phyloP scores from a whole-genome alignment of 2,329 filamentous ascomycete species.

The Fusarium redolens region DNA sequence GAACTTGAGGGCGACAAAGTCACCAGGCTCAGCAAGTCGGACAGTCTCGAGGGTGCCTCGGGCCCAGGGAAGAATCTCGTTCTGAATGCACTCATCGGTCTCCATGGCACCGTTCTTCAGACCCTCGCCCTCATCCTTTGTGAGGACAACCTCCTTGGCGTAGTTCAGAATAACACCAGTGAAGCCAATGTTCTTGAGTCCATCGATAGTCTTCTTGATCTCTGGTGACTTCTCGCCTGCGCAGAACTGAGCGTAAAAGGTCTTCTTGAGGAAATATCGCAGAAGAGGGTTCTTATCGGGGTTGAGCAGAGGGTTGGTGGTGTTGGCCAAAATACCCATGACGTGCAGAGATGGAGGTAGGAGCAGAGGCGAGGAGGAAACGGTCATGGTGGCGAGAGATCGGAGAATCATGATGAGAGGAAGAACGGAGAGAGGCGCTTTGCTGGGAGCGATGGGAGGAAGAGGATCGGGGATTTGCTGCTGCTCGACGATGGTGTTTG shows the following conservation, averaged over 20 bases:
- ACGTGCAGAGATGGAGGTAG: constrained; percentile 75
- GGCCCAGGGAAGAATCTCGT: constrained; percentile 77
- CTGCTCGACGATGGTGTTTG: constrained; percentile 50
- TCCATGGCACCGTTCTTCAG: constrained; percentile 60
- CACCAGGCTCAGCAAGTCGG: constrained; percentile 69
- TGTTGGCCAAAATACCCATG: constrained; percentile 77
- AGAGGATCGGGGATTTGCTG: constrained; percentile 48
- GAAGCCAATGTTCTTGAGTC: constrained; percentile 80
- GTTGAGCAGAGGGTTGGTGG: constrained; percentile 73
- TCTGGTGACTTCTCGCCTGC: constrained; percentile 80
- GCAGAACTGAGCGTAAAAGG: constrained; percentile 93
- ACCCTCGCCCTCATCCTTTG: constrained; percentile 61
- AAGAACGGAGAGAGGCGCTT: constrained; percentile 71
- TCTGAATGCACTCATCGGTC: constrained; percentile 60
- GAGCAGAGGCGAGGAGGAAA: constrained; percentile 77
- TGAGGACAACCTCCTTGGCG: constrained; percentile 81
- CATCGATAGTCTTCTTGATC: constrained; percentile 71
- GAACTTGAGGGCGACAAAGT: constrained; percentile 79
- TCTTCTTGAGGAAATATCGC: constrained; percentile 77
- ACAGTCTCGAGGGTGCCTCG: constrained; percentile 81
- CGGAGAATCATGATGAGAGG: constrained; percentile 75
- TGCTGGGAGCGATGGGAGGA: constrained; percentile 42
- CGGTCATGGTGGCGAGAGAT: constrained; percentile 74
- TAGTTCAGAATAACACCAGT: constrained; percentile 87
- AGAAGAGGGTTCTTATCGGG: constrained; percentile 81